A percentile compares a stretch with the other conserved stretches of the same genome.
Evolutionary conservation across 371 early-diverging fungal species (phyloP).

Genomic region (Mucor sp.): DNA sequence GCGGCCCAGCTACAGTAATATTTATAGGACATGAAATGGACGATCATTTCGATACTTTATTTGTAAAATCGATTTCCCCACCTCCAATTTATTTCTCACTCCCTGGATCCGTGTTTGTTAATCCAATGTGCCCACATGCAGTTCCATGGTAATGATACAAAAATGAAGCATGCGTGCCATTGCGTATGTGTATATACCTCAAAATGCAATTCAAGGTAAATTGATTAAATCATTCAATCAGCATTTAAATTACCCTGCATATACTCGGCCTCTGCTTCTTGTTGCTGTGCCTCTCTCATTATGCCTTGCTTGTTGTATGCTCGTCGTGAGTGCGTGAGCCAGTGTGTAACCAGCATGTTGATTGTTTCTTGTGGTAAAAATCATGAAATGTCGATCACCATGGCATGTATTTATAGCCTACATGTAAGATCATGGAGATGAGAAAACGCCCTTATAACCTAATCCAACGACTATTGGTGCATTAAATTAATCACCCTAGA

Average conservation of each 20-base stretch:
- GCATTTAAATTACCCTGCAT: constrained; percentile 2
- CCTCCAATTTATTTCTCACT: background rate
- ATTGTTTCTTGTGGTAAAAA: background rate
- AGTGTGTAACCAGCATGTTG: constrained; percentile 1
- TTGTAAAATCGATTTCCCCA: constrained; percentile 2
- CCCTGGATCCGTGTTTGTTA: background rate
- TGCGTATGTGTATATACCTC: background rate
- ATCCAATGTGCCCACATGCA: background rate
- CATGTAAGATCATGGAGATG: background rate
- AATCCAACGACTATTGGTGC: background rate
- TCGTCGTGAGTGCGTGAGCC: background rate
- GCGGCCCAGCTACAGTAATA: background rate
- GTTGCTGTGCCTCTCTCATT: background rate
- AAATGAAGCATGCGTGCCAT: background rate
- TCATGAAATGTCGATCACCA: background rate
- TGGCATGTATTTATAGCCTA: background rate
- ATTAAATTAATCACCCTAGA: background rate
- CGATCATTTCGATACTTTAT: background rate
- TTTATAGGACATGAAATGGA: background rate
- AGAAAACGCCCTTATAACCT: background rate
- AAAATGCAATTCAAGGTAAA: constrained; percentile 2
- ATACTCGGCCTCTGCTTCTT: background rate
- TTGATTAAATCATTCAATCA: constrained; percentile 1
- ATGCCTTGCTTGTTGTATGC: background rate
- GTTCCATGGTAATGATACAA: background rate